phyloP scores from a whole-genome alignment of 805 yeast genomes.

The Zygoascus ofunaensis region DNA sequence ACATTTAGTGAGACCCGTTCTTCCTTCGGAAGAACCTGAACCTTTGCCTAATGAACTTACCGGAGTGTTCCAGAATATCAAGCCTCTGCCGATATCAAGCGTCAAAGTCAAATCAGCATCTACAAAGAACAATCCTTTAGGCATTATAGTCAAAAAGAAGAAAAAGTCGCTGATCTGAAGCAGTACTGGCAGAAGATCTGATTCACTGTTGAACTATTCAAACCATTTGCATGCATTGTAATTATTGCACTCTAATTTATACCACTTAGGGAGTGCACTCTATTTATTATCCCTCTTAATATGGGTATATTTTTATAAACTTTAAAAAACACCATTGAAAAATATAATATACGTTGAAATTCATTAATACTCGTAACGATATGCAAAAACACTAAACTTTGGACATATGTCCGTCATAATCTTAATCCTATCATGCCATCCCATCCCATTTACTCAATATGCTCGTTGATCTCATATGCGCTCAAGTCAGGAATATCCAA shows the following conservation, averaged over 20 bases:
- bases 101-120: background rate
- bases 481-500: constrained; percentile 54
- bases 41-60: no score
- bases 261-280: no score
- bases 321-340: no score
- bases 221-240: no score
- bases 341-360: no score
- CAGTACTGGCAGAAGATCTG: no score
- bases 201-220: no score
- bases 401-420: no score
- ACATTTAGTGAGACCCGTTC: constrained; percentile 7
- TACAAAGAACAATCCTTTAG: constrained; percentile 9
- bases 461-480: constrained; percentile 1
- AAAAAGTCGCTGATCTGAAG: constrained; percentile 8
- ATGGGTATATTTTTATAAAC: constrained; percentile 1
- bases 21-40: constrained; percentile 2
- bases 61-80: background rate
- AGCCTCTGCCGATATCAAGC: background rate
- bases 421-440: background rate
- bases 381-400: no score
- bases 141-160: constrained; percentile 12
- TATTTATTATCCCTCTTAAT: constrained; percentile 3
- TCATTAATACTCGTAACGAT: no score
- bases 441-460: no score
- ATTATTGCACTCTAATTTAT: no score